Conservation (phyloP, 2,329 filamentous ascomycete species). For the Diaporthe aspalathi region DNA sequence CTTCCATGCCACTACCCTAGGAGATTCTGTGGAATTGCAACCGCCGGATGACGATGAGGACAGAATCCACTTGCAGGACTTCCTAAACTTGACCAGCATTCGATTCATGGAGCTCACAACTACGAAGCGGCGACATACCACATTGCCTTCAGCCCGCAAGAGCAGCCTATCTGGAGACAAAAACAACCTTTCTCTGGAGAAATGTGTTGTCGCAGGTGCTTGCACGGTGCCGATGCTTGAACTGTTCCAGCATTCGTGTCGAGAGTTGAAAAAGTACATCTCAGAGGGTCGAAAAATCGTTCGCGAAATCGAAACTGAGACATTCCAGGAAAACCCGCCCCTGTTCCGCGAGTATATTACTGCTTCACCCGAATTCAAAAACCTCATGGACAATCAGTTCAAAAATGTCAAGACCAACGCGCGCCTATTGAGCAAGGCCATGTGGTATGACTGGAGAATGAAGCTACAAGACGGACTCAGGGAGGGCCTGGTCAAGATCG, state of each 20-base stretch:
- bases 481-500: slow-evolving; percentile 80
- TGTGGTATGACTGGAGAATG: slow-evolving; percentile 99
- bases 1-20: slow-evolving; percentile 53
- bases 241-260: slow-evolving; percentile 93
- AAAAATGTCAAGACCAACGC: slow-evolving; percentile 97
- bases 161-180: slow-evolving; percentile 55
- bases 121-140: slow-evolving; percentile 89
- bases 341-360: slow-evolving; percentile 92
- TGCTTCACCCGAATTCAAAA: slow-evolving; percentile 83
- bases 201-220: slow-evolving; percentile 86
- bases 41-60: slow-evolving; percentile 65
- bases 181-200: slow-evolving; percentile 73
- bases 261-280: slow-evolving; percentile 96
- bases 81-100: slow-evolving; percentile 94
- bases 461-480: slow-evolving; percentile 85
- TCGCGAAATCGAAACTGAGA: slow-evolving; percentile 89
- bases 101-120: slow-evolving; percentile 99
- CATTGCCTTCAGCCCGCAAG: slow-evolving; percentile 65
- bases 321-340: slow-evolving; percentile 88
- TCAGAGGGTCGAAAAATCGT: slow-evolving; percentile 91
- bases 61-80: slow-evolving; percentile 87
- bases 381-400: slow-evolving; percentile 95
- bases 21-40: slow-evolving; percentile 45
- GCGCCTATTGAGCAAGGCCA: slow-evolving; percentile 88
- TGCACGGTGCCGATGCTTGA: slow-evolving; percentile 94